Evolutionary conservation across 371 early-diverging fungal species (phyloP).

Genomic region (Coemansia sp.): DNA sequence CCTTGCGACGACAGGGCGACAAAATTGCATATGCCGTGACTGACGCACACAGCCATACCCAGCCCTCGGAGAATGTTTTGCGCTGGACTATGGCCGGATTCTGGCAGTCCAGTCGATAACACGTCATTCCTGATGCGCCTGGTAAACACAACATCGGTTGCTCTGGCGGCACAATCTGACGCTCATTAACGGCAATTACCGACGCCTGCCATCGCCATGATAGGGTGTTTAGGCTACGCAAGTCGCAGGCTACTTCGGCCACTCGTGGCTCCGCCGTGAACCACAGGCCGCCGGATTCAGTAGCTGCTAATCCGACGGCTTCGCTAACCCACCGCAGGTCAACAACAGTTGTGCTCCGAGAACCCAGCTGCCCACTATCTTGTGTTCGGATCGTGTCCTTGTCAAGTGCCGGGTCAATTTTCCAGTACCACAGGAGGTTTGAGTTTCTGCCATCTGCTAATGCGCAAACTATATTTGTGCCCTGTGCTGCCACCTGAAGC

Average conservation of each 20-base stretch:
- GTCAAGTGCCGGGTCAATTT: background rate
- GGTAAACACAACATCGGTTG: conserved; percentile 31
- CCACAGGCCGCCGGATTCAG: conserved; percentile 25
- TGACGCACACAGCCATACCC: conserved; percentile 43
- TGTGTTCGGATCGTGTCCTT: background rate
- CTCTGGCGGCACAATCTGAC: conserved; percentile 6
- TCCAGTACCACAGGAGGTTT: conserved; percentile 16
- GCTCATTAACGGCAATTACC: conserved; percentile 12
- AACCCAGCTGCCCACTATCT: background rate
- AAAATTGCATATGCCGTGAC: conserved; percentile 14
- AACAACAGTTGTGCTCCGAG: background rate
- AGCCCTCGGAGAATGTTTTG: conserved; percentile 22
- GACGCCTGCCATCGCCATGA: conserved; percentile 45
- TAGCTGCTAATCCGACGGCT: conserved; percentile 17
- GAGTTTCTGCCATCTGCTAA: background rate
- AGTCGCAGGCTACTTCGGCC: background rate
- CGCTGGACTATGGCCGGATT: background rate
- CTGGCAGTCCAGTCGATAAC: conserved; percentile 11
- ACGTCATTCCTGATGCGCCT: conserved; percentile 20
- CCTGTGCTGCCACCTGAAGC: conserved; percentile 7
- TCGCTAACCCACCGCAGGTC: conserved; percentile 22
- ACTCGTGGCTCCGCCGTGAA: background rate
- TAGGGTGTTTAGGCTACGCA: conserved; percentile 6
- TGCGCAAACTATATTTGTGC: conserved; percentile 7
- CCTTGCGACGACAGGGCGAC: conserved; percentile 24